Base-by-base conservation (phyloP, 306 rosid species). In the Sicyos baderoa region DNA sequence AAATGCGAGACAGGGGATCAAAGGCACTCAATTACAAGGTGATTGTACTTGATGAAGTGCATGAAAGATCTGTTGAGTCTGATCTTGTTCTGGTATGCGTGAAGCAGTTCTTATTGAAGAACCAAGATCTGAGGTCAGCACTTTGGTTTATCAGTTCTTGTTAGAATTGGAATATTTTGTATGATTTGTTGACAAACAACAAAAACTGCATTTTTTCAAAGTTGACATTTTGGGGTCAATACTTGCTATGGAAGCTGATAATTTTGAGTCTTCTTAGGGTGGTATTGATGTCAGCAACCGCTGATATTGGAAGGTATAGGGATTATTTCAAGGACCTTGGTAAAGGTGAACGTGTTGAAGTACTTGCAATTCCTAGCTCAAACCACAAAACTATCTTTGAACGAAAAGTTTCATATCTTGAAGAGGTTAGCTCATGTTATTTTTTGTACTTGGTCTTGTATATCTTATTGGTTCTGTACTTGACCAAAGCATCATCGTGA, bases 281-380 rank as follows among this genome's bases (percentile, higher is more conserved):
- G 71, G 96, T 91, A 52, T 81, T 91, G 85, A 91, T 91, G 97
- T 91, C 96, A 57, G 97, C 97, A 73, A 91, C 97, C 55, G 96
- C 96, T 71, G 91, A 91, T 84, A 84, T 82, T 78, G 65, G 83
- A 70, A 79, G 94, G 76, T 91, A 91, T 76, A 86, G 6, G 82
- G 91, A 88, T 70, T 91, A 91, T 84, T 91, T 91, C 75, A 78
- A 74, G 80, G 97, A 91, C 78, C 85, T 91, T 71, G 91, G 96
- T 42, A 88, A 96, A 79, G 89, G 80, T 21, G 94, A 91, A 81
- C 83, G 96, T 55, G 96, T 91, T 76, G 94, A 91, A 86, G 94
- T 91, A 78, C 83, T 91, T 77, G 96, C 84, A 45, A 91, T 91
- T 73, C 91, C 97, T 69, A 85, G 58, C 75, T 66, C 87, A 9